Evolutionary conservation across 2,329 filamentous ascomycete species (phyloP), one percentile per base, ranked within the genome.

Genomic region (Cadophora sp.): DNA sequence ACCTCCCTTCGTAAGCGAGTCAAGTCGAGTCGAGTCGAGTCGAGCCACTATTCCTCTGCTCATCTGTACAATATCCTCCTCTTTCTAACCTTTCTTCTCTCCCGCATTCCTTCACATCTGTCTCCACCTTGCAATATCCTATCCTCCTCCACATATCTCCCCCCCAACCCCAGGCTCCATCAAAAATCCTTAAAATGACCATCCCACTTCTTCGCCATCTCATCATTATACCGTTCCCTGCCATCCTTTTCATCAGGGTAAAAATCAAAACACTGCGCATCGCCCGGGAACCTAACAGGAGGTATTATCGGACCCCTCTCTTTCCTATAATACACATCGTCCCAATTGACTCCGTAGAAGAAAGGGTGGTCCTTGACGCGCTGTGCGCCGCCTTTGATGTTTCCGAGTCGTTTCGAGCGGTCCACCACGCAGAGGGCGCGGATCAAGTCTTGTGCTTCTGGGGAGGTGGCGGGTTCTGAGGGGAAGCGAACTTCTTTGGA

Each of bases 241-340:
- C 84, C 84, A 63, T 83, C 86, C 66, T 90, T 88, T 75, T 94
- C 90, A 67, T 93, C 90, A n/a, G 92, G 90, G 74, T 95, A 96
- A 50, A 89, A 84, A 74, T 95, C 92, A 75, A 95, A 96, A 77
- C 93, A 95, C 75, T 91, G 85, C 20, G 92, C 89, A 75, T 95
- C 92, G 39, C 91, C 91, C 0, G 89, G 85, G 59, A 87, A 91
- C 27, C 89, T 83, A 36, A 95, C 81, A 64, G 91, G 89, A n/a
- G 91, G 92, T 61, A 92, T 83, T 71, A 94, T 94, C 4, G 91
- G 91, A 0, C 91, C 91, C 59, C 84, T 82, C 60, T 86, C 81
- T 70, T 86, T 85, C 62, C 89, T 86, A 67, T 87, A 81, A 73
- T 89, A 87, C 27, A 94, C 79, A 58, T 88, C 89, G 62, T 93